Evolutionary conservation across 495 filamentous ascomycete genomes (phyloP).

Genomic region (Chaetomium fimeti): DNA sequence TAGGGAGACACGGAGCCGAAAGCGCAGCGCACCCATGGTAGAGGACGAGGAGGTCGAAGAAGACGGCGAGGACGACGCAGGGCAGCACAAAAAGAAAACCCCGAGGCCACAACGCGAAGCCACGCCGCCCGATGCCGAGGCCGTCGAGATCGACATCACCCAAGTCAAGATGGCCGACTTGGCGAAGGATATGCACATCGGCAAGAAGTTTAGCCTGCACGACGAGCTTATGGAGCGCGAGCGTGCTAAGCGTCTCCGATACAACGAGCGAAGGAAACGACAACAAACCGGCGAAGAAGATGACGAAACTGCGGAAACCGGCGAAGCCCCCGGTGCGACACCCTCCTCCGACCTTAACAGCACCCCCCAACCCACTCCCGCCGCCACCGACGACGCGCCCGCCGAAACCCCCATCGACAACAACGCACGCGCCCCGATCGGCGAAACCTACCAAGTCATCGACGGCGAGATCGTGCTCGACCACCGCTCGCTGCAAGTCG

Average conservation of each 20-base stretch:
- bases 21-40: constrained; percentile 12
- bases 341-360: constrained; percentile 4
- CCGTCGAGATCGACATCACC: constrained; percentile 63
- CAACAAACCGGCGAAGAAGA: constrained; percentile 22
- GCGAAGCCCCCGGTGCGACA: constrained; percentile 18
- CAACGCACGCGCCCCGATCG: constrained; percentile 21
- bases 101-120: constrained; percentile 39
- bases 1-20: constrained; percentile 8
- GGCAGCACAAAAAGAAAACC: constrained; percentile 26
- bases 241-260: constrained; percentile 43
- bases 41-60: constrained; percentile 21
- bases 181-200: constrained; percentile 70
- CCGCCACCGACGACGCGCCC: not conserved
- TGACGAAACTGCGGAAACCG: constrained; percentile 6
- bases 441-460: constrained; percentile 55
- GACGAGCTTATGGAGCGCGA: constrained; percentile 53
- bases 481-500: constrained; percentile 70
- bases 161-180: constrained; percentile 81
- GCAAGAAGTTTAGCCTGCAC: constrained; percentile 73
- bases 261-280: constrained; percentile 38
- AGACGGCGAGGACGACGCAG: constrained; percentile 20
- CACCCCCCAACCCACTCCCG: not conserved
- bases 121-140: constrained; percentile 78
- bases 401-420: constrained; percentile 13
- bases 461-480: constrained; percentile 84